Conservation (phyloP, 225 moss, liverwort and hornwort genomes). For the Antitrichia curtipendula region DNA sequence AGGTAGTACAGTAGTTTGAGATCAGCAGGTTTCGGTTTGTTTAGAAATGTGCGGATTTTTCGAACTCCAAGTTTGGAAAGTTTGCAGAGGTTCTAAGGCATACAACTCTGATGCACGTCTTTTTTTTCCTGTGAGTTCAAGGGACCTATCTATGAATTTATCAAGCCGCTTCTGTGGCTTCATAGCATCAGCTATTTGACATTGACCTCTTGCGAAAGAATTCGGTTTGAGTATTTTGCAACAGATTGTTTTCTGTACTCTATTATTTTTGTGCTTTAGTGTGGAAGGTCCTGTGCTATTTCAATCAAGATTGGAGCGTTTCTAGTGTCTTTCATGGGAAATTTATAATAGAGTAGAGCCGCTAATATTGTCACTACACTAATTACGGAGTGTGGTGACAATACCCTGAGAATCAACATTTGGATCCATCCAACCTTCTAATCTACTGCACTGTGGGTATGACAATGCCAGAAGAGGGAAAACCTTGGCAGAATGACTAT, state of each 20-base stretch:
- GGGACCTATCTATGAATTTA: neutral
- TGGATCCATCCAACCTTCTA: neutral
- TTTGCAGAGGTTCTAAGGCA: neutral
- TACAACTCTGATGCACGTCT: neutral
- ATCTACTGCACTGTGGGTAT: neutral
- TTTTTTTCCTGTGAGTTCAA: neutral
- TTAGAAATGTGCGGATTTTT: neutral
- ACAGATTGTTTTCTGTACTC: neutral
- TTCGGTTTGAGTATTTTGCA: neutral
- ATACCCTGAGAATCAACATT: neutral
- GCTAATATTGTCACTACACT: neutral
- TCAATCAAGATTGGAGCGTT: neutral
- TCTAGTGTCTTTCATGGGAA: neutral
- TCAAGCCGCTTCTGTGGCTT: neutral
- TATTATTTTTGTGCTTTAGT: neutral
- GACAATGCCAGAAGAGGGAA: neutral
- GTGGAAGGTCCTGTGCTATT: neutral
- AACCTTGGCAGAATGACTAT: neutral
- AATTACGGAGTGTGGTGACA: neutral
- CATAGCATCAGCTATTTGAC: neutral
- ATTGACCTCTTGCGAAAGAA: neutral
- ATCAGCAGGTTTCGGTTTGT: neutral
- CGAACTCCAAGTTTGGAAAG: neutral
- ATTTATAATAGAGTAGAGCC: neutral
- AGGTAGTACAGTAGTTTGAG: conserved; percentile 14